Conservation (phyloP, 2,329 filamentous ascomycete genomes). For the Colletotrichum echinochloae region DNA sequence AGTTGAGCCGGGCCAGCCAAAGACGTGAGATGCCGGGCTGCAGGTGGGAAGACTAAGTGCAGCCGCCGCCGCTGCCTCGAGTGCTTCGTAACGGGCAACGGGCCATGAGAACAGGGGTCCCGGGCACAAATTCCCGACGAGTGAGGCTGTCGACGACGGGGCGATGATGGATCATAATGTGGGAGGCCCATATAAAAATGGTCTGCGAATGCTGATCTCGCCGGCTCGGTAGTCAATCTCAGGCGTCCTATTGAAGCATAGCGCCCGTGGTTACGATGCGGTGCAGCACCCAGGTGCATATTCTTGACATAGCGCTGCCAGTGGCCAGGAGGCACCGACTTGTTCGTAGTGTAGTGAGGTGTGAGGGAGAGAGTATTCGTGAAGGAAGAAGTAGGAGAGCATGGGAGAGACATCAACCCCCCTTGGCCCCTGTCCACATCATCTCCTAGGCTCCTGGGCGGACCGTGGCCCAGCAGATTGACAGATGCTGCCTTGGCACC, state of each 20-base stretch:
- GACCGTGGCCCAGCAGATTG: background rate
- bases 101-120: conserved; percentile 43
- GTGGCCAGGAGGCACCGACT: background rate
- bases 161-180: conserved; percentile 40
- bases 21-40: background rate
- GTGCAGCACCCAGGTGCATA: conserved; percentile 33
- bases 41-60: conserved; percentile 42
- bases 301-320: conserved; percentile 3
- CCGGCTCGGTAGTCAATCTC: conserved; percentile 40
- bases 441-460: background rate
- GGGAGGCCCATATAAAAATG: conserved; percentile 32
- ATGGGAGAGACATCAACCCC: background rate
- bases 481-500: conserved; percentile 13
- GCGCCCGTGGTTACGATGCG: conserved; percentile 36
- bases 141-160: conserved; percentile 49
- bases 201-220: conserved; percentile 39
- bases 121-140: conserved; percentile 45
- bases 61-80: conserved; percentile 43
- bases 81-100: conserved; percentile 46
- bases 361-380: too few relatives aligned
- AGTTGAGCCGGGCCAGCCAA: background rate
- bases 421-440: background rate
- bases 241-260: conserved; percentile 33
- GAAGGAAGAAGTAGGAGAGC: background rate
- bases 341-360: background rate